Conservation (phyloP, 2,329 filamentous ascomycete species). For the Xylaria sp. region DNA sequence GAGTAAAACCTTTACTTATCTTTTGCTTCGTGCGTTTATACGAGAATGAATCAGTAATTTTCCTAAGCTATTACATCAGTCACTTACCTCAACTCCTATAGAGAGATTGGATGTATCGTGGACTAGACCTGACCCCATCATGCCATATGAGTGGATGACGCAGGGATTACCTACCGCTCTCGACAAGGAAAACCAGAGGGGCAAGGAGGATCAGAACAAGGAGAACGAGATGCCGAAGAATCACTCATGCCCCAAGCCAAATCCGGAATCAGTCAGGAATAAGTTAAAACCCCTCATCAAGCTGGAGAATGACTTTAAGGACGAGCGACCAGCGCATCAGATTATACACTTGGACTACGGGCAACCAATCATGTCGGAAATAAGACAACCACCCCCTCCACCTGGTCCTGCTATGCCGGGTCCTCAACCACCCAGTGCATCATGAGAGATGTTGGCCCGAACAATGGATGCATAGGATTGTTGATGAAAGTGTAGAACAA, state of each 20-base stretch:
- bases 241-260: background rate
- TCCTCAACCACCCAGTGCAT: background rate
- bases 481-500: no score
- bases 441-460: background rate
- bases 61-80: background rate
- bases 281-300: background rate
- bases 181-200: background rate
- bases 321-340: background rate
- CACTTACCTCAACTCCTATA: slow-evolving; percentile 1
- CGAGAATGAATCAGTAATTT: background rate
- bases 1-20: background rate
- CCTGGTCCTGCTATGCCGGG: background rate
- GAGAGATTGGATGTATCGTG: slow-evolving; percentile 4
- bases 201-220: background rate
- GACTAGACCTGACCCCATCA: slow-evolving; percentile 3
- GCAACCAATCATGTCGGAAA: background rate
- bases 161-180: background rate
- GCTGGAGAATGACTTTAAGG: accelerated
- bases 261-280: background rate
- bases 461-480: no score
- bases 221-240: background rate
- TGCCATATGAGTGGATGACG: slow-evolving; percentile 13
- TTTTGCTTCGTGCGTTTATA: background rate
- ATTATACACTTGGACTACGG: background rate
- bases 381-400: background rate